These are phyloP conservation scores for Marasmius tenuissimus DNA, from an alignment of 1,284 basidiomycete species.

Conservation along the genomic window DNA sequence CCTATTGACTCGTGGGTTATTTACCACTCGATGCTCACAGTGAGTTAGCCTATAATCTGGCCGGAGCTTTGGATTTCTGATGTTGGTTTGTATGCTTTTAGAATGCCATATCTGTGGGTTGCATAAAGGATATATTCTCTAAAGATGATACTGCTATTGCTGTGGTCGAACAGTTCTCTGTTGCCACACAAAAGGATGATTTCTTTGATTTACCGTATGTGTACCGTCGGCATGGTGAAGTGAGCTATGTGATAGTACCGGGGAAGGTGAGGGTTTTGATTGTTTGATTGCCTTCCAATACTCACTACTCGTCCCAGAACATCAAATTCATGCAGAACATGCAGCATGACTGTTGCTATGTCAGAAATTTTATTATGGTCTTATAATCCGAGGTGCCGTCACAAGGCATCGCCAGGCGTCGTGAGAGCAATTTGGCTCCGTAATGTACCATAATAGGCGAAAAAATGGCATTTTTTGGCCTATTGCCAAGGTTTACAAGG, in stretches of 20 bases:
- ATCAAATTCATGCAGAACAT: conserved; percentile 9
- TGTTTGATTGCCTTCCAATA: not conserved
- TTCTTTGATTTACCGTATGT: conserved; percentile 12
- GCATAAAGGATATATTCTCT: conserved; percentile 11
- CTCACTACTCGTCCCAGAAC: not conserved
- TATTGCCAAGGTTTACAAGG: too few relatives aligned
- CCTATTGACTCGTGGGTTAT: conserved; percentile 7
- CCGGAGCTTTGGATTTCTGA: not conserved
- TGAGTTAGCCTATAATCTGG: not conserved
- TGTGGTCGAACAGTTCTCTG: conserved; percentile 9
- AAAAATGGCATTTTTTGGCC: too few relatives aligned
- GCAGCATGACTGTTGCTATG: conserved; percentile 11
- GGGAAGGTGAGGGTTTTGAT: not conserved
- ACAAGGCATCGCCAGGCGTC: conserved; percentile 20
- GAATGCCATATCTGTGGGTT: not conserved
- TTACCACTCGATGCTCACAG: not conserved
- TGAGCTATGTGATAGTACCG: conserved; percentile 3
- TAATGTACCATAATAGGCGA: too few relatives aligned
- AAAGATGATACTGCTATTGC: not conserved
- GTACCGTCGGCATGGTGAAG: conserved; percentile 5
- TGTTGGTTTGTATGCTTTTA: not conserved
- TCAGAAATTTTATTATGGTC: conserved; percentile 20
- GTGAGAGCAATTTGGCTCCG: conserved; percentile 18
- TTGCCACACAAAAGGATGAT: not conserved
- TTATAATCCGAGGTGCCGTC: too few relatives aligned